Percentiles rank a stretch among this genome's conserved stretches.
phyloP scores from a whole-genome alignment of 257 asterid species.

The Ajuga chamaepitys region DNA sequence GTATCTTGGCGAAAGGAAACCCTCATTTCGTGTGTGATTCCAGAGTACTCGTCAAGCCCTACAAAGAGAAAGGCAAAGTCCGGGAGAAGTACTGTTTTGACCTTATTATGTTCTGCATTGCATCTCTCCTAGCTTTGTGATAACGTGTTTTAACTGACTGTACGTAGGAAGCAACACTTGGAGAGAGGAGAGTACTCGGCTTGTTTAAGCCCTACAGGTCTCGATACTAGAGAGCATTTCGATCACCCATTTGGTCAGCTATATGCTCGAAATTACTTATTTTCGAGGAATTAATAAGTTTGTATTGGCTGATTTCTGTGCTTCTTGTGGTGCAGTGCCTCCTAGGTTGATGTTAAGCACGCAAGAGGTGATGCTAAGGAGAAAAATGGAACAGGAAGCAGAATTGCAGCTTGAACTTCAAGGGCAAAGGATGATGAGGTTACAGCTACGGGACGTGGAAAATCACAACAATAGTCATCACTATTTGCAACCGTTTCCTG shows the following conservation, averaged over 20 bases:
- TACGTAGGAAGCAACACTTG: constrained; percentile 58
- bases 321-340: constrained; percentile 32
- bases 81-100: constrained; percentile 48
- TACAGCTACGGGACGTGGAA: constrained; percentile 63
- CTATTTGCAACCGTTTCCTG: constrained; percentile 32
- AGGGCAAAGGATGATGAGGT: constrained; percentile 65
- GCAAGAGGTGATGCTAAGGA: constrained; percentile 60
- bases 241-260: constrained; percentile 71
- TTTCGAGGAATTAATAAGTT: background rate
- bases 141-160: background rate
- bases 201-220: constrained; percentile 58
- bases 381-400: constrained; percentile 64
- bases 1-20: constrained; percentile 81
- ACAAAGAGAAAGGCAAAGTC: constrained; percentile 88
- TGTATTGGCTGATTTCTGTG: background rate
- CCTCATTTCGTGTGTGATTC: constrained; percentile 95
- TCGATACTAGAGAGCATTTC: constrained; percentile 58
- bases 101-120: background rate
- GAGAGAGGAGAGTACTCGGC: constrained; percentile 57
- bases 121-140: background rate
- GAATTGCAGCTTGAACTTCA: constrained; percentile 79
- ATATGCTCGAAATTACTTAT: background rate
- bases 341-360: constrained; percentile 61
- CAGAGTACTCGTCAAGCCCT: constrained; percentile 91
- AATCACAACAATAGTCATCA: constrained; percentile 35